A percentile compares a stretch with the other conserved stretches of the same genome.
Evolutionary conservation across 257 asterid genomes (phyloP).

Genomic region (Thymus quinquecostatus): DNA sequence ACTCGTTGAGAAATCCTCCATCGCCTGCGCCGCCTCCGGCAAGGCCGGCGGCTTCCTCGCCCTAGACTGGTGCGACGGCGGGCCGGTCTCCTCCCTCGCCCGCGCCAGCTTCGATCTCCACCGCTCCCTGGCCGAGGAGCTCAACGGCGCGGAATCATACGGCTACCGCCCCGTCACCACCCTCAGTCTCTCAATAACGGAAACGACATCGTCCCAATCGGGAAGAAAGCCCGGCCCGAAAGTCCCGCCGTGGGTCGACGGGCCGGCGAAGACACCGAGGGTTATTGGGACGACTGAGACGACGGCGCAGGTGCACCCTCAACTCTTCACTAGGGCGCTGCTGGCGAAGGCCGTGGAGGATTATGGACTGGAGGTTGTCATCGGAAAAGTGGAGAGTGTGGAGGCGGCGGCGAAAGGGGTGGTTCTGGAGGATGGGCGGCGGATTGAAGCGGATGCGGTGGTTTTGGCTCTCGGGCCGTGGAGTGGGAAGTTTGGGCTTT

Average conservation of each 20-base stretch:
- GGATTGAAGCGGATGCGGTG: constrained; percentile 63
- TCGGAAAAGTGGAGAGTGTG: constrained; percentile 66
- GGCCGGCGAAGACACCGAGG: constrained; percentile 61
- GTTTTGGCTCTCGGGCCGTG: constrained; percentile 96
- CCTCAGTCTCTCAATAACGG: constrained; percentile 62
- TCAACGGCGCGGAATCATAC: constrained; percentile 70
- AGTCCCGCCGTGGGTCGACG: constrained; percentile 78
- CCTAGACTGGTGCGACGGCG: constrained; percentile 84
- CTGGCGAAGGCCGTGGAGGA: constrained; percentile 67
- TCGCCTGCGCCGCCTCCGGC: constrained; percentile 93
- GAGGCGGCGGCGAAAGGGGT: constrained; percentile 60
- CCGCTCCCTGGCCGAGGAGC: constrained; percentile 73
- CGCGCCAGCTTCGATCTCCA: constrained; percentile 93
- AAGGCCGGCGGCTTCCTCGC: constrained; percentile 96
- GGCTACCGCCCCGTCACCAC: constrained; percentile 85
- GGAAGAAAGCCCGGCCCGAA: constrained; percentile 30
- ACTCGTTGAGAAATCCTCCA: constrained; percentile 76
- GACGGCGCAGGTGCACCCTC: constrained; percentile 94
- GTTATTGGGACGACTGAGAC: constrained; percentile 72
- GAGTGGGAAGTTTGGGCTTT: constrained; percentile 54
- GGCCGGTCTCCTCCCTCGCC: constrained; percentile 70
- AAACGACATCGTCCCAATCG: constrained; percentile 34
- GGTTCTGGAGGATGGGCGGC: constrained; percentile 64
- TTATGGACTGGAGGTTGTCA: constrained; percentile 65
- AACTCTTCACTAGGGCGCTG: constrained; percentile 61